A percentile compares a stretch with the other conserved stretches of the same genome.
phyloP scores from a whole-genome alignment of 2,329 filamentous ascomycete genomes.

The Claviceps digitariae region DNA sequence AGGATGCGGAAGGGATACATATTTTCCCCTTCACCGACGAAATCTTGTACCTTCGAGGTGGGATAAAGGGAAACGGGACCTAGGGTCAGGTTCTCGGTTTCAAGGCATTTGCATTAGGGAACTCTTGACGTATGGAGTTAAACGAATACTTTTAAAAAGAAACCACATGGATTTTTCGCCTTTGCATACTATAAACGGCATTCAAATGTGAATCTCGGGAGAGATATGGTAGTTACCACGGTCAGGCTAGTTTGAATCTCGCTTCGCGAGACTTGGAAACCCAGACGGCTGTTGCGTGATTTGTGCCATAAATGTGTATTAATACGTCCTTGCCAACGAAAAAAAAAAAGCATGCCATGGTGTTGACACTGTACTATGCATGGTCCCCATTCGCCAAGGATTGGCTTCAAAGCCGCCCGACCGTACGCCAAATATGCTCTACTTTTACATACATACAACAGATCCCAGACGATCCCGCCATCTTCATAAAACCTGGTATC shows the following conservation, averaged over 20 bases:
- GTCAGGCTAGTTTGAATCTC: neutral
- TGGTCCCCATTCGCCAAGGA: neutral
- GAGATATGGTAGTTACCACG: neutral
- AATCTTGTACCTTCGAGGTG: slow-evolving; percentile 5
- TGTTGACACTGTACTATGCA: neutral
- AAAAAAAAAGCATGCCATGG: neutral
- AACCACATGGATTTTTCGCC: slow-evolving; percentile 20
- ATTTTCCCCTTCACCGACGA: neutral
- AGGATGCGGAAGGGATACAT: neutral
- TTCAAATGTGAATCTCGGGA: too few species aligned
- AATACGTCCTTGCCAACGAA: neutral
- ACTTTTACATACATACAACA: neutral
- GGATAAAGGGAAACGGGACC: slow-evolving; percentile 10
- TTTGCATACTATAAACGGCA: slow-evolving; percentile 11
- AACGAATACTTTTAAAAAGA: slow-evolving; percentile 27
- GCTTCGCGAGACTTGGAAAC: neutral
- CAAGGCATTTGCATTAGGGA: slow-evolving; percentile 28
- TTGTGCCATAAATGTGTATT: neutral
- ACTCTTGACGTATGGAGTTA: slow-evolving; percentile 25
- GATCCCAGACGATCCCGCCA: neutral
- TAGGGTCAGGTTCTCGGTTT: slow-evolving; percentile 22
- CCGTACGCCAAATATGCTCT: slow-evolving; percentile 3
- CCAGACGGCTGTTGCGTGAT: neutral
- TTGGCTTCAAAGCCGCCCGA: neutral
- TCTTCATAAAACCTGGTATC: slow-evolving; percentile 1